phyloP scores from a whole-genome alignment of 371 early-diverging fungal species.

The Cokeromyces recurvatus region DNA sequence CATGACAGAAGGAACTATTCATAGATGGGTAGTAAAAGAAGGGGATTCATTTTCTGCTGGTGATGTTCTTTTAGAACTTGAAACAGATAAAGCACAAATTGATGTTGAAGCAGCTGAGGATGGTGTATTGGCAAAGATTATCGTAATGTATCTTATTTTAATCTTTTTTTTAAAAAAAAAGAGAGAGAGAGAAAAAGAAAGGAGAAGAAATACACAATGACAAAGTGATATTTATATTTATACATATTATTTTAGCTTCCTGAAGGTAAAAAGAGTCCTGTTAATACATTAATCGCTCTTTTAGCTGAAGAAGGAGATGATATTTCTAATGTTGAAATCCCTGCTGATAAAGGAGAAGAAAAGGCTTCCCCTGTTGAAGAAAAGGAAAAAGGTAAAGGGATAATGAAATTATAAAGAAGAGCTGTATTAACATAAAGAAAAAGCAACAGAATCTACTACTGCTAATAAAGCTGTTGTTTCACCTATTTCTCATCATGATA shows the following conservation, averaged over 20 bases:
- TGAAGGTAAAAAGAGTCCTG: conserved; percentile 59
- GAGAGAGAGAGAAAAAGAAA: too few relatives aligned
- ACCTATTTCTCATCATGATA: conserved; percentile 39
- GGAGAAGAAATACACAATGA: background rate
- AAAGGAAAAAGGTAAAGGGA: conserved; percentile 1
- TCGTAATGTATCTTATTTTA: conserved; percentile 51
- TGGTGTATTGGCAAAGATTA: conserved; percentile 88
- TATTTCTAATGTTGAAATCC: conserved; percentile 68
- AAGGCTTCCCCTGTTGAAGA: conserved; percentile 19
- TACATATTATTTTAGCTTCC: conserved; percentile 28
- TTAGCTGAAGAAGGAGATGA: conserved; percentile 90
- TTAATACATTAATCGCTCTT: conserved; percentile 76
- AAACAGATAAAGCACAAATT: conserved; percentile 98
- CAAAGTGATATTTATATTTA: background rate
- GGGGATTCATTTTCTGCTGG: conserved; percentile 85
- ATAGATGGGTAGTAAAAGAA: conserved; percentile 85
- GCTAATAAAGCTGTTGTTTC: too few relatives aligned
- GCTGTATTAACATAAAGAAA: background rate
- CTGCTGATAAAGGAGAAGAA: conserved; percentile 9
- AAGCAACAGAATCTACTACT: conserved; percentile 2
- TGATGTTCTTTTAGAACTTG: conserved; percentile 88
- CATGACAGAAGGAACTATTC: conserved; percentile 94
- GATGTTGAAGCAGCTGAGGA: conserved; percentile 95
- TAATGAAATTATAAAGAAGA: too few relatives aligned
- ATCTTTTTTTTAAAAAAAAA: conserved; percentile 16